These are phyloP conservation scores for Mycena chlorophos DNA, from an alignment of 768 basidiomycete genomes.

Conservation along the genomic window DNA sequence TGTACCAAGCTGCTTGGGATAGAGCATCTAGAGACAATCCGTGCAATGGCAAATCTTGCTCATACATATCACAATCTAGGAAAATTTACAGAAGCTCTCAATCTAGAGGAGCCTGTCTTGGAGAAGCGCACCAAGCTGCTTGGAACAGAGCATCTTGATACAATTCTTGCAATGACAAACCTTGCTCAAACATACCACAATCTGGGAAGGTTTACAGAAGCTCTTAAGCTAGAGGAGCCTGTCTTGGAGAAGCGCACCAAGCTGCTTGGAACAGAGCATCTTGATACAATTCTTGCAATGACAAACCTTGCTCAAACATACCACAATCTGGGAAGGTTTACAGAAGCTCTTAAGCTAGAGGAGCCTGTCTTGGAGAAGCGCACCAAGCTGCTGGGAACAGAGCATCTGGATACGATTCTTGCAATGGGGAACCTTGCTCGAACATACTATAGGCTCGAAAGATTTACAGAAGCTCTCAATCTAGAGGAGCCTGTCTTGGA, in stretches of 20 bases:
- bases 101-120: no score
- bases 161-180: neutral
- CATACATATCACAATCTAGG: no score
- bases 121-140: neutral
- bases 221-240: neutral
- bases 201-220: neutral
- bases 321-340: neutral
- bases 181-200: neutral
- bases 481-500: slow-evolving; percentile 4
- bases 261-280: slow-evolving; percentile 7
- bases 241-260: neutral
- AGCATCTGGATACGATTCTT: slow-evolving; percentile 2
- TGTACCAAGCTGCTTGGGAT: neutral
- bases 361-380: neutral
- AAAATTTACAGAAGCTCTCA: no score
- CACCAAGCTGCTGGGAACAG: neutral
- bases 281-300: slow-evolving; percentile 1
- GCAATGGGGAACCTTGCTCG: neutral
- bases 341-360: slow-evolving; percentile 1
- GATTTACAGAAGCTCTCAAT: neutral
- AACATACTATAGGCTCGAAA: neutral
- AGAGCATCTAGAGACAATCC: slow-evolving; percentile 3
- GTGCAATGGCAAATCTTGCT: neutral
- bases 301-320: slow-evolving; percentile 1
- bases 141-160: neutral